Conservation (phyloP, 169 alveolate genomes). For the Cryptosporidium bovis region DNA sequence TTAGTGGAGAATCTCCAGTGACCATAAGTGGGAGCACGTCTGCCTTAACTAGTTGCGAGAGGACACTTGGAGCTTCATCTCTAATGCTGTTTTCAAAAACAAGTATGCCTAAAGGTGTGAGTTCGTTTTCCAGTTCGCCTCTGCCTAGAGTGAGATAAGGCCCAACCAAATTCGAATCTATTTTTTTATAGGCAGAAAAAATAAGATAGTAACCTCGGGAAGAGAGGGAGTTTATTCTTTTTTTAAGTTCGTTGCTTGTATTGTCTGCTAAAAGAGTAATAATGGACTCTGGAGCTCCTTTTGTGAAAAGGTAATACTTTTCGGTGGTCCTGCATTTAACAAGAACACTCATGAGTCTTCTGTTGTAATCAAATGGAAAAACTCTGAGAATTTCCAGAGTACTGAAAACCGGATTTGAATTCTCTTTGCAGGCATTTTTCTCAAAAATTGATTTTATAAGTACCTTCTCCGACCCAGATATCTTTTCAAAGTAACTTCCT, state of each 20-base stretch:
- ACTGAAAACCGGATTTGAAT: neutral
- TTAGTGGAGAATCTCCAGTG: conserved; percentile 64
- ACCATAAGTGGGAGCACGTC: conserved; percentile 52
- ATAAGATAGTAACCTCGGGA: conserved; percentile 52
- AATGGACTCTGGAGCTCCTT: conserved; percentile 69
- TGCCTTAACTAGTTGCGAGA: conserved; percentile 10
- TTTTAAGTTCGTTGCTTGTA: neutral
- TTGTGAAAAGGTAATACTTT: conserved; percentile 35
- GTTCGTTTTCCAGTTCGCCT: conserved; percentile 49
- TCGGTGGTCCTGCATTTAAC: conserved; percentile 19
- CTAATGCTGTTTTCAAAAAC: conserved; percentile 44
- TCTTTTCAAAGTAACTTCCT: conserved; percentile 54
- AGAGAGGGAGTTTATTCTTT: conserved; percentile 36
- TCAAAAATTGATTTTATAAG: conserved; percentile 1
- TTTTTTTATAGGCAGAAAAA: conserved; percentile 10
- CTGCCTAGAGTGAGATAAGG: conserved; percentile 24
- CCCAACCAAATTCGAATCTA: neutral
- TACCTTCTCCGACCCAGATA: conserved; percentile 1
- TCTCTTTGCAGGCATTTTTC: neutral
- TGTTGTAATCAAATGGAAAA: conserved; percentile 63
- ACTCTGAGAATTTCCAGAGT: conserved; percentile 56
- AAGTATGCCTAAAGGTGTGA: conserved; percentile 29
- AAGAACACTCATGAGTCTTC: conserved; percentile 57
- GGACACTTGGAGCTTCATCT: conserved; percentile 24
- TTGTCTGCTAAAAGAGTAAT: neutral